Evolutionary conservation across 257 asterid species (phyloP).

Genomic region (Solanum bukasovii): DNA sequence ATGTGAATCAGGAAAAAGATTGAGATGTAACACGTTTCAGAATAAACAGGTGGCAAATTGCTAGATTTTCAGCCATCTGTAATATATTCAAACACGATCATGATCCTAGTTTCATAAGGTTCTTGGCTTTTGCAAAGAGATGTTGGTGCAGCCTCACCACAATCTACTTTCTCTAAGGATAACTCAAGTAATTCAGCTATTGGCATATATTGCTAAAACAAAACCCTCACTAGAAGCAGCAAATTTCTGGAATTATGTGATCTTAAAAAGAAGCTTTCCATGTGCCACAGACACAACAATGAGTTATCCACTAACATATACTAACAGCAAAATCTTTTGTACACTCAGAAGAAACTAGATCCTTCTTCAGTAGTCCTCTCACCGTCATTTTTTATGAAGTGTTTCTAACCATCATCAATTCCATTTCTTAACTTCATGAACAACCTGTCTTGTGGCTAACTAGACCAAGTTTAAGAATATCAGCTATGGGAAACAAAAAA

Average conservation of each 20-base stretch:
- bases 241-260: background rate
- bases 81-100: background rate
- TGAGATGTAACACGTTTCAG: background rate
- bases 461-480: background rate
- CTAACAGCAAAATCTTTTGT: background rate
- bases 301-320: background rate
- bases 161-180: background rate
- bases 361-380: background rate
- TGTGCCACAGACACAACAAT: background rate
- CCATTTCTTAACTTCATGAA: background rate
- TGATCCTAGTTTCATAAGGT: background rate
- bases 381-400: background rate
- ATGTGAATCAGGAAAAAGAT: background rate
- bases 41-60: background rate
- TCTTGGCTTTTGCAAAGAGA: background rate
- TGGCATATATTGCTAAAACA: background rate
- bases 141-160: background rate
- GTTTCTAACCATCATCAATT: background rate
- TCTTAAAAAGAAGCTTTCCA: background rate
- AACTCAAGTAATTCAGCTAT: background rate
- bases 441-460: background rate
- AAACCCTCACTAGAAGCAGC: background rate
- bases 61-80: background rate
- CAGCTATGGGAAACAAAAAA: background rate
- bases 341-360: background rate